Evolutionary conservation across 2,329 filamentous ascomycete species (phyloP).

Genomic region (Trichoderma oligosporum): DNA sequence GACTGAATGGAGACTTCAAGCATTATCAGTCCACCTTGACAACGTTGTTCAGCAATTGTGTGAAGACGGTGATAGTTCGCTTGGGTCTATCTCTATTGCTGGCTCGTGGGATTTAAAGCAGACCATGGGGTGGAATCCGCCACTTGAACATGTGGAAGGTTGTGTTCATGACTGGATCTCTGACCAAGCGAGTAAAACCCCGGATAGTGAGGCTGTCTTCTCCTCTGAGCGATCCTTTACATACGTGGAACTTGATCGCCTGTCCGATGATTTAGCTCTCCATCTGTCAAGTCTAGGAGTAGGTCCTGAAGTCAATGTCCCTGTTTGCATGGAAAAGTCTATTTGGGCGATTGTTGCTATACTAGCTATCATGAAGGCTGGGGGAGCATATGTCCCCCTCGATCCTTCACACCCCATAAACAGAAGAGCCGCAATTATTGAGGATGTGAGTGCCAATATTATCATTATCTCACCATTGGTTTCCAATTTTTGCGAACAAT

Average conservation of each 20-base stretch:
- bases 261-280: background rate
- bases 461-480: constrained; percentile 12
- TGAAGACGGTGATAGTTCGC: background rate
- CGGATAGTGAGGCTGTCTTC: constrained; percentile 10
- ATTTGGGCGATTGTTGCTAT: constrained; percentile 24
- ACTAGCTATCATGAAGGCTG: constrained; percentile 28
- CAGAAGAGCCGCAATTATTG: constrained; percentile 10
- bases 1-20: background rate
- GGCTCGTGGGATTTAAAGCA: constrained; percentile 6
- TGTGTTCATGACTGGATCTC: constrained; percentile 25
- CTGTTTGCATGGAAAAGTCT: constrained; percentile 23
- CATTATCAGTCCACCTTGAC: constrained; percentile 5
- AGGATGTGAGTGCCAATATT: constrained; percentile 4
- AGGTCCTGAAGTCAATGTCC: constrained; percentile 22
- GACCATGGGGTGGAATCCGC: background rate
- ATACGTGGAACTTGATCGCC: background rate
- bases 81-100: background rate
- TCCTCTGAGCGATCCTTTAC: background rate
- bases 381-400: constrained; percentile 28
- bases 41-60: background rate
- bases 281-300: constrained; percentile 25
- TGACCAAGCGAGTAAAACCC: background rate
- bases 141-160: constrained; percentile 20
- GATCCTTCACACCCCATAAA: constrained; percentile 23
- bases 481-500: background rate